These are phyloP conservation scores for Saccharomyces hybrid DNA, from an alignment of 1,139 yeast species.

Conservation along the genomic window DNA sequence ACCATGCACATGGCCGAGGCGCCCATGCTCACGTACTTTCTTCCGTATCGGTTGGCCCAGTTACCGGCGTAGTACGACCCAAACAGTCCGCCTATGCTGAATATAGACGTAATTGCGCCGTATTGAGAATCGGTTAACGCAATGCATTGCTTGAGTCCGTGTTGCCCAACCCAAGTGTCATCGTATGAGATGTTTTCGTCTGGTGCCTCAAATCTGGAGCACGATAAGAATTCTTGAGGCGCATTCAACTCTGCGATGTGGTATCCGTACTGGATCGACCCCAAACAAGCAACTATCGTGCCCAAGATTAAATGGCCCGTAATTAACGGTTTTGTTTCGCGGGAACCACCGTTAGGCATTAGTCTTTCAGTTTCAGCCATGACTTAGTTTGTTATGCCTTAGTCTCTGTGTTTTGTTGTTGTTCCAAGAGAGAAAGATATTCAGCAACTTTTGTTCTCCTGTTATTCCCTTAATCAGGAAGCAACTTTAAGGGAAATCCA, in stretches of 20 bases:
- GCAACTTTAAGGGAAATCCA: neutral
- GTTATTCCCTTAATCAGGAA: neutral
- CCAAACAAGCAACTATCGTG: constrained; percentile 48
- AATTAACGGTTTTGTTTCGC: constrained; percentile 4
- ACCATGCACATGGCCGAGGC: constrained; percentile 49
- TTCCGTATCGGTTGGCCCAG: constrained; percentile 61
- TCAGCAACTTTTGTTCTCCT: neutral
- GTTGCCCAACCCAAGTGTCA: constrained; percentile 22
- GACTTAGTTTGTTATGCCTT: neutral
- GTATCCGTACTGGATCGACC: constrained; percentile 82
- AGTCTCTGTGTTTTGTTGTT: neutral
- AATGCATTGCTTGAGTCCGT: constrained; percentile 43
- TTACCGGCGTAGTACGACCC: constrained; percentile 70
- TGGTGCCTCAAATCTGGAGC: constrained; percentile 25
- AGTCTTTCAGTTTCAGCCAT: neutral
- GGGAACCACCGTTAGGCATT: constrained; percentile 3
- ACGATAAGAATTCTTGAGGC: constrained; percentile 58
- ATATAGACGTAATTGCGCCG: constrained; percentile 77
- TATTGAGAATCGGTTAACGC: constrained; percentile 54
- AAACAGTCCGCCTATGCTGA: constrained; percentile 76
- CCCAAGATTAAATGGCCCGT: constrained; percentile 26
- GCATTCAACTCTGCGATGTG: constrained; percentile 88
- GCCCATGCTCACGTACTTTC: constrained; percentile 49
- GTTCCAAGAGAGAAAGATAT: neutral
- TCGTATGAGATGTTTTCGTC: constrained; percentile 23